Evolutionary conservation across 2,329 filamentous ascomycete genomes (phyloP), one percentile per base, ranked within the genome.

Genomic region (Shiraia bambusicola): DNA sequence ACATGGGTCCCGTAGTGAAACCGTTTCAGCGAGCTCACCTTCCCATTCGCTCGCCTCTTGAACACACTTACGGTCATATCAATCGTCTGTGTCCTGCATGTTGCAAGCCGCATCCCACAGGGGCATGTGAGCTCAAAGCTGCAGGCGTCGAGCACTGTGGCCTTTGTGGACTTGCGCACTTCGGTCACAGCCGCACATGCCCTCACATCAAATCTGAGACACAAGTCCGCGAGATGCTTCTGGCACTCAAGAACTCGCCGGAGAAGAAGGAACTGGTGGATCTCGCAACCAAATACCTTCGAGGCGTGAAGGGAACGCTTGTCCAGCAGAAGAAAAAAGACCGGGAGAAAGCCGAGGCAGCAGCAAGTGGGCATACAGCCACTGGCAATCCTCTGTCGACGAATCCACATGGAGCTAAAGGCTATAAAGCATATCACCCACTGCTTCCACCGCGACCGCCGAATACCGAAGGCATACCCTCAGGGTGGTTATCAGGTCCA

Each of bases 151-250:
- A 86, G 54, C 67, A 77, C 52, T 88, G 84, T 63, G 77, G 77
- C 6, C 73, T 86, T 44, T 88, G 84, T 59, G 66, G 66, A 1
- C 72, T 86, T 6, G 87, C 84, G 47, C 82, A 82, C 12, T 73
- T 81, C 15, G 82, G 81, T 2, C 60, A 72, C 38, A 65, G 68
- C 1, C 73, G 78, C 24, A 76, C 74, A 7, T 88, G 84, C 56
- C 79, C 82, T 11, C 79, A 83, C 58, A 73, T 88, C 37, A 72
- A 72, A 39, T 81, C 80, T 3, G 79, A 86, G 47, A 77, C 76
- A 3, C 78, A 87, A 56, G 73, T 89, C 12, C 74, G 77, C 39
- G 69, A 77, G 14, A 85, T 88, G 75, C 69, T 89, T 12, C 76
- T 81, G 40, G 76, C 79, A 0, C 64, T 89, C 15, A 81, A 81